Conservation (phyloP, 805 yeast genomes). For the Diddensiella transvaalensis region DNA sequence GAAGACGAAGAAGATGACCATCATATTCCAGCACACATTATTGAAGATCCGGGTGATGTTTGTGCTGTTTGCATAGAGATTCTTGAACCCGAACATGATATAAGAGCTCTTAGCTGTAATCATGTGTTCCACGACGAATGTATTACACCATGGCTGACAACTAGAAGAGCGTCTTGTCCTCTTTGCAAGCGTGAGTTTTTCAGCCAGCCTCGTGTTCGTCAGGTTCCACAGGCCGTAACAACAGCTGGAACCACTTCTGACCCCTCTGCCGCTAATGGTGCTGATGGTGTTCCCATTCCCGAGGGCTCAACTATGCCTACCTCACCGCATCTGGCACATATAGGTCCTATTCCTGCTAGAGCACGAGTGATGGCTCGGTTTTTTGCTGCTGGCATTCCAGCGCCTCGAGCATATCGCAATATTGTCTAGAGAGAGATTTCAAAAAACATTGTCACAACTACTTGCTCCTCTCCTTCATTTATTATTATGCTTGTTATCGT, state of each 20-base stretch:
- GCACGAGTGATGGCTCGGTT: constrained; percentile 1
- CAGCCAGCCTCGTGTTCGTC: neutral
- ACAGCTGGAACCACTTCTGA: neutral
- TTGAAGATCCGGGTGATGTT: constrained; percentile 39
- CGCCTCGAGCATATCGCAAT: neutral
- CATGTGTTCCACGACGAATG: constrained; percentile 80
- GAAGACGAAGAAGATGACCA: constrained; percentile 8
- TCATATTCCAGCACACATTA: constrained; percentile 10
- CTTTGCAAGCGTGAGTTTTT: constrained; percentile 55
- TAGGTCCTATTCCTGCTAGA: neutral
- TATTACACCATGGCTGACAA: constrained; percentile 76
- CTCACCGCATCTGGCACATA: neutral
- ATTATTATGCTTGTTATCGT: neutral
- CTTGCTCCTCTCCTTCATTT: neutral
- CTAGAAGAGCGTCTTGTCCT: constrained; percentile 77
- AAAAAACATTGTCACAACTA: neutral
- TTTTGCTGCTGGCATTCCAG: neutral
- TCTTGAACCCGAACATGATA: constrained; percentile 57
- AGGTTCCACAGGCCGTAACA: constrained; percentile 1
- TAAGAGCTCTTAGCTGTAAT: constrained; percentile 74
- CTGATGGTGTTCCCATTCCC: too few species aligned
- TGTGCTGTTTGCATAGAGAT: constrained; percentile 78
- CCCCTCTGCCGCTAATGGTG: neutral
- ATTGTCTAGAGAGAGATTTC: too few species aligned
- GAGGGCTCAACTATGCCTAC: neutral